These are phyloP conservation scores for Craterostigma plantagineum DNA, from an alignment of 257 asterid species.

Conservation along the genomic window DNA sequence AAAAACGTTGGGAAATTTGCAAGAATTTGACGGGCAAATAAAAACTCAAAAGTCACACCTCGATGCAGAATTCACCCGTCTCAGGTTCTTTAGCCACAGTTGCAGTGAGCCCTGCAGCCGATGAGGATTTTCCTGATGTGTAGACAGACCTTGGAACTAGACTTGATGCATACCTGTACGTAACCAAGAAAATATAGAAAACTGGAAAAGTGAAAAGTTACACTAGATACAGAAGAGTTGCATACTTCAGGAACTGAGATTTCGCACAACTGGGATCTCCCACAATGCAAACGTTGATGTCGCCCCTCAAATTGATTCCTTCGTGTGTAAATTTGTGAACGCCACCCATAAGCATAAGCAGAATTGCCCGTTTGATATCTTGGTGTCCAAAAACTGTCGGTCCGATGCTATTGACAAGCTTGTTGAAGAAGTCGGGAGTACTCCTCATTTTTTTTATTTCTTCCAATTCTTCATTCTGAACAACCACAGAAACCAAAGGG, in stretches of 20 bases:
- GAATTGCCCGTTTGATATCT: slow-evolving; percentile 89
- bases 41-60: slow-evolving; percentile 21
- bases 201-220: slow-evolving; percentile 7
- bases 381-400: slow-evolving; percentile 89
- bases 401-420: slow-evolving; percentile 87
- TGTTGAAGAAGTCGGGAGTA: slow-evolving; percentile 79
- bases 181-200: slow-evolving; percentile 3
- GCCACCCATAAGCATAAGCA: slow-evolving; percentile 99
- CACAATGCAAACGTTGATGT: slow-evolving; percentile 89
- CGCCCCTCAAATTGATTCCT: slow-evolving; percentile 97
- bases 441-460: slow-evolving; percentile 56
- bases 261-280: slow-evolving; percentile 99
- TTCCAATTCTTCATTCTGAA: slow-evolving; percentile 59
- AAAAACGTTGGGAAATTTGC: not conserved
- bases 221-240: slow-evolving; percentile 2
- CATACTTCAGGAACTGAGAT: slow-evolving; percentile 90
- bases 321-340: slow-evolving; percentile 89
- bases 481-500: slow-evolving; percentile 5
- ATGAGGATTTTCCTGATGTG: slow-evolving; percentile 95
- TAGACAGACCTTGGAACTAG: slow-evolving; percentile 92
- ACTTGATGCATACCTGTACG: slow-evolving; percentile 63
- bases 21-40: too few relatives aligned
- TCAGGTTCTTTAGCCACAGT: slow-evolving; percentile 99
- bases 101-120: slow-evolving; percentile 98
- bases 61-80: slow-evolving; percentile 98